Percentiles rank a stretch among this genome's conserved stretches.
Evolutionary conservation across 345 rosid genomes (phyloP).

Genomic region (Aquilaria malaccensis): DNA sequence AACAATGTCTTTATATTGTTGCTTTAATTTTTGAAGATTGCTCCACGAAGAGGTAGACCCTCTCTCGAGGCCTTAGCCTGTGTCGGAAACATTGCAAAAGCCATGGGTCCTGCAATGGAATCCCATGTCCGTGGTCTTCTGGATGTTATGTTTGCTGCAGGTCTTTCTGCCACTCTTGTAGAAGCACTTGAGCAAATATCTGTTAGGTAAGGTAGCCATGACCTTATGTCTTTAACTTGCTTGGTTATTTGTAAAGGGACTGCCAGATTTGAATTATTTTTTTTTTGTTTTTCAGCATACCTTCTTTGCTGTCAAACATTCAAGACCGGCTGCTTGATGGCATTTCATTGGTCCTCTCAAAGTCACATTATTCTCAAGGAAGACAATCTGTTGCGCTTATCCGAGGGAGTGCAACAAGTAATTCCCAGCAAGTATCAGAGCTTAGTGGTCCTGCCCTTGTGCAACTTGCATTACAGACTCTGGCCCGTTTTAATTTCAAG

Average conservation of each 20-base stretch:
- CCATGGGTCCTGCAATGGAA: slow-evolving; percentile 88
- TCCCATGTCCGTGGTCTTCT: slow-evolving; percentile 71
- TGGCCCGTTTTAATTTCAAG: slow-evolving; percentile 91
- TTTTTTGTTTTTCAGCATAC: slow-evolving; percentile 51
- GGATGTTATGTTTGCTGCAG: slow-evolving; percentile 82
- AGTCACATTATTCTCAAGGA: slow-evolving; percentile 58
- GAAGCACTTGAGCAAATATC: slow-evolving; percentile 90
- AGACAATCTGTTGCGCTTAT: slow-evolving; percentile 47
- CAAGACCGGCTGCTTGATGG: slow-evolving; percentile 82
- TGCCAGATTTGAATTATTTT: neutral
- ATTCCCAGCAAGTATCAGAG: slow-evolving; percentile 59
- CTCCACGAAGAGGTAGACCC: slow-evolving; percentile 96
- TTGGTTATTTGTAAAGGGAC: slow-evolving; percentile 4
- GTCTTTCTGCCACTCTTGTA: slow-evolving; percentile 79
- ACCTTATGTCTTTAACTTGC: slow-evolving; percentile 4
- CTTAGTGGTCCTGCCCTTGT: slow-evolving; percentile 61
- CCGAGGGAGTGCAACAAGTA: slow-evolving; percentile 48
- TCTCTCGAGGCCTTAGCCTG: slow-evolving; percentile 96
- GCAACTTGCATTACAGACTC: slow-evolving; percentile 96
- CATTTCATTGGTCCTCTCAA: slow-evolving; percentile 81
- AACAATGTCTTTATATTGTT: slow-evolving; percentile 9
- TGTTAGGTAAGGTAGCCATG: slow-evolving; percentile 40
- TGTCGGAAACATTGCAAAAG: slow-evolving; percentile 95
- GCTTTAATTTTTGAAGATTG: slow-evolving; percentile 52
- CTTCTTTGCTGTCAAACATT: slow-evolving; percentile 72